Base-by-base conservation (phyloP, 169 alveolate genomes). In the Plasmodium knowlesi region DNA sequence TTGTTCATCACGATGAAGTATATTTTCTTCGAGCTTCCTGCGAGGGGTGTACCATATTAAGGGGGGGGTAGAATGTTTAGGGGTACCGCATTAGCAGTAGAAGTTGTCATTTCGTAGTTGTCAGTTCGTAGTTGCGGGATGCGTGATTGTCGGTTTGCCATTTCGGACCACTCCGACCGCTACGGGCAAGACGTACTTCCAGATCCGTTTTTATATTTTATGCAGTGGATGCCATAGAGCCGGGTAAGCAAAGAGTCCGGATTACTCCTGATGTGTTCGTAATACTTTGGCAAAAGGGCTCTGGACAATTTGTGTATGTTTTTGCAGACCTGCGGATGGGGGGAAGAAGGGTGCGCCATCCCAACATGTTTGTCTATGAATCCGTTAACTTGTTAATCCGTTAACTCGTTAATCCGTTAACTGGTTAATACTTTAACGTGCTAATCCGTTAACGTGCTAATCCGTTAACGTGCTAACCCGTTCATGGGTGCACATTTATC, bases 1-100 rank as follows among this genome's bases (percentile, higher is more conserved):
- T 99, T 99, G 73, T 97, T 98, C 99, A 99, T 99, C 34, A 98
- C 99, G n/a, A 98, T 98, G 90, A 99, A 98, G 96, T 98, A 98
- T 57, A 97, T 93, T 88, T 98, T 97, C 57, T 79, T 72, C 53
- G 19, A 73, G 25, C 57, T 22, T 37, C 57, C 93, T 74, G 41
- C 2, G 71, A 70, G 95, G 84, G 93, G 61, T n/a, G 28, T 25
- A 19, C 32, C 32, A 8, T 6, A 2, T 14, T 1, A 25, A 6
- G 50, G 19, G 43, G 46, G 16, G 57, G 34, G 12, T 25, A 76
- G 46, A 1, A 0, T 0, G 0, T 41, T 22, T 8, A 28, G 43
- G 39, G 39, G 39, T 32, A 32, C 1, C 39, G 5, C 3, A 32
- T 32, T 32, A 22, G 46, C 16, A 73, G 14, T 41, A 10, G 0